Percentiles rank a stretch among this genome's conserved stretches.
phyloP scores from a whole-genome alignment of 2,329 filamentous ascomycete species.

The Hymenoscyphus linearis region DNA sequence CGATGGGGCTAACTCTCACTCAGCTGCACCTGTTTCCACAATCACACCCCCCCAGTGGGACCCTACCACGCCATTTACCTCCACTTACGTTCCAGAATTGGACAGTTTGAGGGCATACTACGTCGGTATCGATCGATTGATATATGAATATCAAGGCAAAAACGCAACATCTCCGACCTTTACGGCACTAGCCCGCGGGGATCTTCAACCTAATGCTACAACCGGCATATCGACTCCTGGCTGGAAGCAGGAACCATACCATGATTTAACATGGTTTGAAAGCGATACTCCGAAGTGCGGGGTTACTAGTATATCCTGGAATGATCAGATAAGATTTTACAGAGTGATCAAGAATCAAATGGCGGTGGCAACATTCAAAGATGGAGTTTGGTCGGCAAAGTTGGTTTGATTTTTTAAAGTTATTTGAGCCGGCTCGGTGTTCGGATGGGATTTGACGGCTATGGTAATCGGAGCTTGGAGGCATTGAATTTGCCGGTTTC shows the following conservation, averaged over 20 bases:
- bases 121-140: background rate
- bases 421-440: background rate
- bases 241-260: background rate
- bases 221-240: background rate
- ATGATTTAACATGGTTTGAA: background rate
- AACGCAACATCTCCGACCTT: background rate
- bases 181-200: background rate
- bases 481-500: background rate
- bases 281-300: background rate
- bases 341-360: background rate
- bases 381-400: constrained; percentile 1
- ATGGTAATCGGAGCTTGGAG: background rate
- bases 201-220: background rate
- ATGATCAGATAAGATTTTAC: background rate
- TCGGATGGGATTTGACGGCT: background rate
- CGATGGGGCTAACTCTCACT: background rate
- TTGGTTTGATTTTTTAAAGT: background rate
- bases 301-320: background rate
- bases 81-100: background rate
- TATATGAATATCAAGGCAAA: background rate
- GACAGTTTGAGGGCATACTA: background rate
- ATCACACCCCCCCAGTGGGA: background rate
- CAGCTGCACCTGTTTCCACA: background rate
- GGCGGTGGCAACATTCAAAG: background rate
- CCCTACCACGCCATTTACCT: background rate